These are phyloP conservation scores for Coemansia javaensis DNA, from an alignment of 192 early-diverging fungal species.

Conservation along the genomic window DNA sequence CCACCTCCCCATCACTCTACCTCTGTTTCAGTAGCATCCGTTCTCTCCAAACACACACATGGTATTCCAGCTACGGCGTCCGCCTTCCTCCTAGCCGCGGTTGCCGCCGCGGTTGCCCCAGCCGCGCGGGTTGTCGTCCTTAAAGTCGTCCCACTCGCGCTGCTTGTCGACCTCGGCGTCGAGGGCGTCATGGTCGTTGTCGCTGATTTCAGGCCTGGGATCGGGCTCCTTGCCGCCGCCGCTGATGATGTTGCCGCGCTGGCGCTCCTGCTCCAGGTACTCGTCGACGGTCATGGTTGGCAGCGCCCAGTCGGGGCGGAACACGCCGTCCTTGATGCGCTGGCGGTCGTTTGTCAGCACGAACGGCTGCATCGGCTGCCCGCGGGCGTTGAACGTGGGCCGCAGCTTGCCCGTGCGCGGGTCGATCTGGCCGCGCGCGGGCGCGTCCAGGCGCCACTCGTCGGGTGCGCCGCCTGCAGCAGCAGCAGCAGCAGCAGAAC, in stretches of 20 bases:
- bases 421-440: slow-evolving; percentile 38
- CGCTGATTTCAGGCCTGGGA: slow-evolving; percentile 59
- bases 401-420: slow-evolving; percentile 11
- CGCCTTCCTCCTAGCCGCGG: slow-evolving; percentile 16
- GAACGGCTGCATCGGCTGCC: slow-evolving; percentile 76
- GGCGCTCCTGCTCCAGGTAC: slow-evolving; percentile 80
- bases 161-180: slow-evolving; percentile 85
- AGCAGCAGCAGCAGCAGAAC: no score
- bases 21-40: no score
- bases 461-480: slow-evolving; percentile 5
- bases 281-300: slow-evolving; percentile 98
- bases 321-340: slow-evolving; percentile 74
- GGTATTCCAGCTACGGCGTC: no score
- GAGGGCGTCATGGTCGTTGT: slow-evolving; percentile 70
- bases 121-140: slow-evolving; percentile 69
- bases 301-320: slow-evolving; percentile 74
- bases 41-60: not conserved
- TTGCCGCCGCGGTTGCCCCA: slow-evolving; percentile 59
- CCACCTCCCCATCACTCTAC: no score
- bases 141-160: slow-evolving; percentile 89
- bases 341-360: slow-evolving; percentile 74
- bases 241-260: slow-evolving; percentile 81
- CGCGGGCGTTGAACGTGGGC: slow-evolving; percentile 25
- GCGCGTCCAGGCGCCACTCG: slow-evolving; percentile 52
- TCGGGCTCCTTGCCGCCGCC: slow-evolving; percentile 81